phyloP scores from a whole-genome alignment of 176 grass and related monocot genomes.

The Musa troglodytarum region DNA sequence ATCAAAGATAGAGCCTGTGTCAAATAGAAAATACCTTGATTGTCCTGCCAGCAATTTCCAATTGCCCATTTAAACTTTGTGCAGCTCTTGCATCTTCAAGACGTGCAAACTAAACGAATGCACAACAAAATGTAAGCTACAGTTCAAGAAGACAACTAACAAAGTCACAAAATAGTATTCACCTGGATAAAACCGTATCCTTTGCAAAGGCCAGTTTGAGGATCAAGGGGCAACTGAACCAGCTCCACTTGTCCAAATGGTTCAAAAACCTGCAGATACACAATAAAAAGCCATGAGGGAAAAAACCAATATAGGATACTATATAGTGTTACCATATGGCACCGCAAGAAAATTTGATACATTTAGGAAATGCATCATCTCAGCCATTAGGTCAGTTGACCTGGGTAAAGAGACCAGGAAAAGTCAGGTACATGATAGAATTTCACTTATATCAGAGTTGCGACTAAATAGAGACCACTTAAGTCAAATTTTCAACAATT shows the following conservation, averaged over 20 bases:
- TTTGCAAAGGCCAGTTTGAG: constrained; percentile 74
- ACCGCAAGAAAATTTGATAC: too few species aligned
- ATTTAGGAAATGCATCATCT: too few species aligned
- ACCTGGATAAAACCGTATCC: constrained; percentile 93
- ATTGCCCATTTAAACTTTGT: constrained; percentile 89
- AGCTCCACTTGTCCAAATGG: constrained; percentile 87
- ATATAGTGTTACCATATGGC: neutral
- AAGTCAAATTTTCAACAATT: too few species aligned
- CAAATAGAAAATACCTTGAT: constrained; percentile 60
- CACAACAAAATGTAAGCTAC: constrained; percentile 18
- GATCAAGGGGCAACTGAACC: constrained; percentile 81
- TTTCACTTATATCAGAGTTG: too few species aligned
- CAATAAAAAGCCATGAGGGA: neutral
- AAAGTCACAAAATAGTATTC: constrained; percentile 19
- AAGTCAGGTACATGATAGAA: too few species aligned
- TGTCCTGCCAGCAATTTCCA: constrained; percentile 91
- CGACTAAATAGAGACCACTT: too few species aligned
- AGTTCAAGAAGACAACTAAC: constrained; percentile 10
- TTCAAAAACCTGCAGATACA: constrained; percentile 64
- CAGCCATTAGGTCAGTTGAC: too few species aligned
- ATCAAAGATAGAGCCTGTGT: neutral
- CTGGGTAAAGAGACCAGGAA: too few species aligned
- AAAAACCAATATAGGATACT: neutral
- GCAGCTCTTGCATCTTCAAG: constrained; percentile 96
- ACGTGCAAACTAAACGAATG: constrained; percentile 56